These are phyloP conservation scores for Lasiodiplodia hormozganensis DNA, from an alignment of 2,329 filamentous ascomycete genomes.

Conservation along the genomic window DNA sequence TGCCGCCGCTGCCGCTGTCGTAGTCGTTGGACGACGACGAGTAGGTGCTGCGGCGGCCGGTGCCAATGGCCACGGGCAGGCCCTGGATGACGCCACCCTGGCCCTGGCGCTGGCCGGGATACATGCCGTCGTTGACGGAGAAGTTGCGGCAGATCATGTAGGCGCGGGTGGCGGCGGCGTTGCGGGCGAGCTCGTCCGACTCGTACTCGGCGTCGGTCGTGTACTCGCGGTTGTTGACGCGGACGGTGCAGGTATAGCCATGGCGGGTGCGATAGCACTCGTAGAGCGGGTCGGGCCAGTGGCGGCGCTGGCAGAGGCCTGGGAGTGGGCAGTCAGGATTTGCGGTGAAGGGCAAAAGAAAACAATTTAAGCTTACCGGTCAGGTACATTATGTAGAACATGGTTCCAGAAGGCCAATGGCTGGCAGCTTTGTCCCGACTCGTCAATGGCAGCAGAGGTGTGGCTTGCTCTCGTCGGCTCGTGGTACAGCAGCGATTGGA, in stretches of 20 bases:
- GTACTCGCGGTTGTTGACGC: slow-evolving; percentile 97
- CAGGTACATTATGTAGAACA: slow-evolving; percentile 55
- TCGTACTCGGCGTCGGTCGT: slow-evolving; percentile 87
- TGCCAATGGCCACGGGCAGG: slow-evolving; percentile 69
- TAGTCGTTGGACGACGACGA: slow-evolving; percentile 52
- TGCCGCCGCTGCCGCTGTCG: slow-evolving; percentile 61
- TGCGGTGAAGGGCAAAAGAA: slow-evolving; percentile 30
- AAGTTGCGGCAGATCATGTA: slow-evolving; percentile 99
- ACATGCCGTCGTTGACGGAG: slow-evolving; percentile 95
- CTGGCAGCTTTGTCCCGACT: slow-evolving; percentile 18
- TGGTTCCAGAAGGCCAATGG: slow-evolving; percentile 34
- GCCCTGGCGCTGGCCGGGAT: slow-evolving; percentile 62
- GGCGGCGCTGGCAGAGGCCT: slow-evolving; percentile 94
- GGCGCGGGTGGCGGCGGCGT: slow-evolving; percentile 92
- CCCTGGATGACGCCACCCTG: slow-evolving; percentile 64
- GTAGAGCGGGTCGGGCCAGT: slow-evolving; percentile 91
- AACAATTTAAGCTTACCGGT: slow-evolving; percentile 45
- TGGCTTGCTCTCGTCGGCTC: slow-evolving; percentile 15
- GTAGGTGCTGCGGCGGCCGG: slow-evolving; percentile 60
- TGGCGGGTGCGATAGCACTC: slow-evolving; percentile 76
- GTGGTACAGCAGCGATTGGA: slow-evolving; percentile 30
- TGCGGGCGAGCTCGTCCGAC: slow-evolving; percentile 81
- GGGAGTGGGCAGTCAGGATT: slow-evolving; percentile 22
- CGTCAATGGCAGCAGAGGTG: slow-evolving; percentile 19
- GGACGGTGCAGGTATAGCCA: slow-evolving; percentile 87